Conservation (phyloP, 1,284 basidiomycete species). For the Rhodotorula sp. region DNA sequence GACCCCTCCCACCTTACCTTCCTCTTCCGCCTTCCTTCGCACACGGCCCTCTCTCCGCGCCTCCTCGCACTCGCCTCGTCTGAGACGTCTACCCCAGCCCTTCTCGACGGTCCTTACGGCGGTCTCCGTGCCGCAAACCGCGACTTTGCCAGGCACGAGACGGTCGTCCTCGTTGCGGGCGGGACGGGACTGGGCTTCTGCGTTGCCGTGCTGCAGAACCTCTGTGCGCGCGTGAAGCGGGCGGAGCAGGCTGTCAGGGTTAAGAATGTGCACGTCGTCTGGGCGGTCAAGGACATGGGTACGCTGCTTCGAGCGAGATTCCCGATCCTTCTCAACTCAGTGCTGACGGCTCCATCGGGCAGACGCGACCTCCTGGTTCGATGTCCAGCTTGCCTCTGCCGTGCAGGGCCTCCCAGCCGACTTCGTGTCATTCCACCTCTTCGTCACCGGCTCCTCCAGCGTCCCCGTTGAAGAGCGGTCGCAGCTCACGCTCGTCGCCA, state of each 20-base stretch:
- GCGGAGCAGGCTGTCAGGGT: slow-evolving; percentile 38
- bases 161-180: slow-evolving; percentile 53
- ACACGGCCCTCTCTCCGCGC: slow-evolving; percentile 26
- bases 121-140: slow-evolving; percentile 46
- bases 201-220: slow-evolving; percentile 34
- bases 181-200: slow-evolving; percentile 51
- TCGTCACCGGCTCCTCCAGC: slow-evolving; percentile 37
- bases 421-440: slow-evolving; percentile 27
- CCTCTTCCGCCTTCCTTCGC: slow-evolving; percentile 26
- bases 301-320: too few relatives aligned
- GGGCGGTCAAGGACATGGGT: slow-evolving; percentile 39
- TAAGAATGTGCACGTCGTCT: slow-evolving; percentile 31
- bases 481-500: too few relatives aligned
- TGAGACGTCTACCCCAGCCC: slow-evolving; percentile 38
- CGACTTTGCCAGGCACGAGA: slow-evolving; percentile 49
- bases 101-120: slow-evolving; percentile 56
- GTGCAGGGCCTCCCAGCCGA: background rate
- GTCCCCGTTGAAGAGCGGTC: too few relatives aligned
- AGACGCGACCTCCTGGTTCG: slow-evolving; percentile 39
- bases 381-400: slow-evolving; percentile 19
- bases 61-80: slow-evolving; percentile 26
- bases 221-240: slow-evolving; percentile 23
- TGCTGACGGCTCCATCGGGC: background rate
- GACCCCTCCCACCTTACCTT: slow-evolving; percentile 17
- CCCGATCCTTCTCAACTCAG: slow-evolving; percentile 38